Percentiles rank a stretch among this genome's conserved stretches.
These are phyloP conservation scores for Termitomyces sp. DNA, from an alignment of 768 basidiomycete species.

Conservation along the genomic window DNA sequence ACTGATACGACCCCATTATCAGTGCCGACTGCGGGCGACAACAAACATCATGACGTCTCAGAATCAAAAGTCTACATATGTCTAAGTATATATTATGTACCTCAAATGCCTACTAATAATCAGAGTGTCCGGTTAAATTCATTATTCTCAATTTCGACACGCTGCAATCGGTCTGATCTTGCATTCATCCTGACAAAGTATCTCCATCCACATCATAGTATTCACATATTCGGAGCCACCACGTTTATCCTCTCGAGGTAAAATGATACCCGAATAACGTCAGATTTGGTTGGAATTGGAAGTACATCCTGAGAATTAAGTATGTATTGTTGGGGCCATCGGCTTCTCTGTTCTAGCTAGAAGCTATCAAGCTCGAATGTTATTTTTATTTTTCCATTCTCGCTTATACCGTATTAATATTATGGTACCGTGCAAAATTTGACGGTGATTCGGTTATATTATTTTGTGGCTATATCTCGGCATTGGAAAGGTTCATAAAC, in stretches of 20 bases:
- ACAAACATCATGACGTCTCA: conserved; percentile 4
- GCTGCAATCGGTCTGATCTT: background rate
- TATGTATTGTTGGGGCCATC: background rate
- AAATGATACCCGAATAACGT: conserved; percentile 27
- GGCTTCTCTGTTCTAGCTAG: conserved; percentile 14
- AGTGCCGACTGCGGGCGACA: conserved; percentile 7
- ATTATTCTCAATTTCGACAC: background rate
- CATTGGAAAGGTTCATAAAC: too few species aligned
- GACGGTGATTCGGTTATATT: too few species aligned
- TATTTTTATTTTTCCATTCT: conserved; percentile 1
- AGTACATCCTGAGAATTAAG: background rate
- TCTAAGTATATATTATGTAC: conserved; percentile 5
- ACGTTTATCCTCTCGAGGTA: conserved; percentile 8
- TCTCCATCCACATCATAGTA: background rate
- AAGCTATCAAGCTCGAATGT: background rate
- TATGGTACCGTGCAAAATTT: too few species aligned
- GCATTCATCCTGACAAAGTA: conserved; percentile 11
- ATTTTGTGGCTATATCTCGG: background rate
- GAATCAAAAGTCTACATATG: conserved; percentile 18
- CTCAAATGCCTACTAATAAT: conserved; percentile 10
- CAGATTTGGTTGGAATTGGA: conserved; percentile 1
- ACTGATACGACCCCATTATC: conserved; percentile 6
- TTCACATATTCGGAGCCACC: conserved; percentile 9
- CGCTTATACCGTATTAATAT: background rate
- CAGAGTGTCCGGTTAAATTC: conserved; percentile 4